phyloP scores from a whole-genome alignment of 176 grass and related monocot genomes.

The Otatea glauca region DNA sequence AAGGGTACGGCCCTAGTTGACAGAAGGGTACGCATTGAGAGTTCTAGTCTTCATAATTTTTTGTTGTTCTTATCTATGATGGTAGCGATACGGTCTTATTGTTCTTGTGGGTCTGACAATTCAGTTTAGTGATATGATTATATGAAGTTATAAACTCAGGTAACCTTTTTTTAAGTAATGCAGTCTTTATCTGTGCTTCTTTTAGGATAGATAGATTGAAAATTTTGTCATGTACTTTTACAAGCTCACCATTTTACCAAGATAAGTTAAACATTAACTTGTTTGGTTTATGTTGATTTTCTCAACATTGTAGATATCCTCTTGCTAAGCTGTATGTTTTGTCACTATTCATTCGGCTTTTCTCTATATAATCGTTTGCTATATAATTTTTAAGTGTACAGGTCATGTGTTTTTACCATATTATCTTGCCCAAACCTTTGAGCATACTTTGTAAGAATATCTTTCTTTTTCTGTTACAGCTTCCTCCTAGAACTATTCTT shows the following conservation, averaged over 20 bases:
- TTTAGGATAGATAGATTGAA: not conserved
- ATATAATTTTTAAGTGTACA: not conserved
- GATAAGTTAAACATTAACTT: conserved; percentile 2
- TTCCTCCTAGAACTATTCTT: conserved; percentile 55
- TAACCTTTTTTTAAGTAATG: not conserved
- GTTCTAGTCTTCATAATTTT: not conserved
- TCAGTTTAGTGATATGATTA: not conserved
- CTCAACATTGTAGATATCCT: not conserved
- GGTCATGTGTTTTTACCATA: not conserved
- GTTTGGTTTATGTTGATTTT: conserved; percentile 30
- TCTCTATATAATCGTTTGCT: not conserved
- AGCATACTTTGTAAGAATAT: conserved; percentile 11
- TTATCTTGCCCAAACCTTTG: conserved; percentile 2
- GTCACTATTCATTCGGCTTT: not conserved
- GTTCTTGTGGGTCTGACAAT: not conserved
- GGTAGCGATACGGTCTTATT: not conserved
- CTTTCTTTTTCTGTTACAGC: conserved; percentile 53
- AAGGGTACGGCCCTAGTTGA: conserved; percentile 79
- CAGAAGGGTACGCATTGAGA: conserved; percentile 47
- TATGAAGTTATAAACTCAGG: not conserved
- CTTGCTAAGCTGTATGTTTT: not conserved
- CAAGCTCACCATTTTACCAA: not conserved
- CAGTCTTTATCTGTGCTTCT: not conserved
- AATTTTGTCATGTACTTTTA: not conserved
- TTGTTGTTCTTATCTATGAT: not conserved